These are phyloP conservation scores for Aristolochia fimbriata DNA, from an alignment of 164 flowering plant genomes.

Conservation along the genomic window DNA sequence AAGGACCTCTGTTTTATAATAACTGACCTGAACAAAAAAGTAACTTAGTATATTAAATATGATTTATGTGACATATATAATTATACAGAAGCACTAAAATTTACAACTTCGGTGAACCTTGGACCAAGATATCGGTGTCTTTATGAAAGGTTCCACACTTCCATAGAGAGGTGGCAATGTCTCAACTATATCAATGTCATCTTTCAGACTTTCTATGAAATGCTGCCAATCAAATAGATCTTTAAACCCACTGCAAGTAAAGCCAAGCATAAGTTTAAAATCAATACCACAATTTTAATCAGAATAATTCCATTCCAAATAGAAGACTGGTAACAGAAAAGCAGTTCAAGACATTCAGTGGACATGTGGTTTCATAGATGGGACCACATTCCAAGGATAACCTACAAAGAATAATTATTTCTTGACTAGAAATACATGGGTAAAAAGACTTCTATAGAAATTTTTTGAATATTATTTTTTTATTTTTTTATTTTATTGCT, in stretches of 20 bases:
- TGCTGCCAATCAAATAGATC: slow-evolving; percentile 92
- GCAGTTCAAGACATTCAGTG: no score
- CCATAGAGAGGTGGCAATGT: slow-evolving; percentile 56
- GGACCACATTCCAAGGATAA: no score
- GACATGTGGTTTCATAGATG: no score
- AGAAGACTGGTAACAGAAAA: no score
- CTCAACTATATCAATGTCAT: slow-evolving; percentile 79
- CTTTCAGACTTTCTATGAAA: slow-evolving; percentile 80
- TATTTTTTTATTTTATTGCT: no score
- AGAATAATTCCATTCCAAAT: neutral
- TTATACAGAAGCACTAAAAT: neutral
- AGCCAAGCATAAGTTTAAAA: neutral
- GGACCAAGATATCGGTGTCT: slow-evolving; percentile 98
- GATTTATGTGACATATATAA: neutral
- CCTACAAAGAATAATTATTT: no score
- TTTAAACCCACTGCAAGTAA: slow-evolving; percentile 80
- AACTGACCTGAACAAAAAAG: slow-evolving; percentile 49
- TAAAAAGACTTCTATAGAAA: no score
- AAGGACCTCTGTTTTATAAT: slow-evolving; percentile 73
- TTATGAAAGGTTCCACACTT: slow-evolving; percentile 55
- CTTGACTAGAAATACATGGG: no score
- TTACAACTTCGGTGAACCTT: slow-evolving; percentile 37
- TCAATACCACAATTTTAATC: neutral
- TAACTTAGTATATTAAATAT: neutral
- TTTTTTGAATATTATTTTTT: no score